Evolutionary conservation across 1,139 yeast genomes (phyloP), one percentile per base, ranked within the genome.

Genomic region (Suhomyces bribrorum): DNA sequence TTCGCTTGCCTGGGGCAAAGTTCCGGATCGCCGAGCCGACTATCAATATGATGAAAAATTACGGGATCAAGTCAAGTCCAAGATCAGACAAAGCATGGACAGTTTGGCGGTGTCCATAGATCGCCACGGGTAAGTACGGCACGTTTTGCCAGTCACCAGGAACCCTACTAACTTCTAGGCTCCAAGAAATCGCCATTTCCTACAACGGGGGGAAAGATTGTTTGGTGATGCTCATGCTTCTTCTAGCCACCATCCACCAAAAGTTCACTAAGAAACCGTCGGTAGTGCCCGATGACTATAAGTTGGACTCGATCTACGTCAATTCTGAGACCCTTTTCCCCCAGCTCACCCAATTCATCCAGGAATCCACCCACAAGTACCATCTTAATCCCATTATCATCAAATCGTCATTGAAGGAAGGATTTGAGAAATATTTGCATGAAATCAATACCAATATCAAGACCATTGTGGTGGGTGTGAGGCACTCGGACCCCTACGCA

Each of bases 181-280:
- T 77, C 26, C 69, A 70, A 11, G 81, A 86, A 45, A 62, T 87
- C 4, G 83, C 95, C 4, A 66, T 88, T 6, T 83, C 94, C 5
- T 88, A 84, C 60, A 88, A 88, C 54, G 96, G 96, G 5, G 96
- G 96, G 2, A 88, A 88, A 53, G 96, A 88, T 61, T 88, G 96
- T 52, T 70, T 86, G 24, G 96, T 87, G 31, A 83, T 87, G 86
- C 70, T 88, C 32, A 66, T 86, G 11, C 57, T 88, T 2, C 73
- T 83, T 27, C 62, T 86, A 40, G 81, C 88, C 1, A 76, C 81
- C 5, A 65, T 84, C 5, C 74, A 77, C 51, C 59, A 61, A 27
- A 62, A 62, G 41, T 55, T 50, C 41, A 46, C 46, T 5, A 37
- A 32, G 12, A 31, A 30, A 12, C 34, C 32, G 7, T 16, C 49